Conservation (phyloP, 73 alveolate genomes). For the Durusdinium trenchii region DNA sequence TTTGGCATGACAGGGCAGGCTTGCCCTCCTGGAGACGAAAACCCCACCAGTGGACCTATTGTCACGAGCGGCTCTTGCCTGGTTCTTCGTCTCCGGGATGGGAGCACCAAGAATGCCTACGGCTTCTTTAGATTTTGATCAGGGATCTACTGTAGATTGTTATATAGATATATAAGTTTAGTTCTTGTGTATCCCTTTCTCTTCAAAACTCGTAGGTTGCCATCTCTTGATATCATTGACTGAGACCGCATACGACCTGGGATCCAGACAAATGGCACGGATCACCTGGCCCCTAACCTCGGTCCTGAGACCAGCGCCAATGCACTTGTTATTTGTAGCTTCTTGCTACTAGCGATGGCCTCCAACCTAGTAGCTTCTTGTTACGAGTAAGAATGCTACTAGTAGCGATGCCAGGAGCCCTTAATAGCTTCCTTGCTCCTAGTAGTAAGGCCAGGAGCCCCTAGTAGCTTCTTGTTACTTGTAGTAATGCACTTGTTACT, state of each 20-base stretch:
- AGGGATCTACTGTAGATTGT: neutral
- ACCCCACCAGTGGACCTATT: too few species aligned
- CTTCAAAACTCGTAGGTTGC: too few species aligned
- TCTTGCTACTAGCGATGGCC: too few species aligned
- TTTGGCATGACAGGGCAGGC: constrained; percentile 97
- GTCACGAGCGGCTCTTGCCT: constrained; percentile 20
- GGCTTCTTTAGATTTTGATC: too few species aligned
- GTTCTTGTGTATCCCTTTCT: too few species aligned
- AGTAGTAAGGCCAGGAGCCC: too few species aligned
- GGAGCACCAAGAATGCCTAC: constrained; percentile 99
- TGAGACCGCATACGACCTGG: neutral
- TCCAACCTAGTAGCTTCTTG: neutral
- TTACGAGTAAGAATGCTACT: neutral
- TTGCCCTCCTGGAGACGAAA: constrained; percentile 3
- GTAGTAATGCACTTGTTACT: too few species aligned
- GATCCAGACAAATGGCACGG: constrained; percentile 97
- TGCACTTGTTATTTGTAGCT: too few species aligned
- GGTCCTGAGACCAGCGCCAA: constrained; percentile 94
- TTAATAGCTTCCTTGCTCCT: neutral
- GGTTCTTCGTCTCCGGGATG: constrained; percentile 98
- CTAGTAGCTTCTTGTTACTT: too few species aligned
- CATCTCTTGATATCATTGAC: too few species aligned
- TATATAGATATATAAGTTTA: too few species aligned
- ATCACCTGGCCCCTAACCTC: constrained; percentile 98
- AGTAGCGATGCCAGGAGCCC: neutral